phyloP scores from a whole-genome alignment of 1,284 basidiomycete species.

The Apiotrichum porosum region DNA sequence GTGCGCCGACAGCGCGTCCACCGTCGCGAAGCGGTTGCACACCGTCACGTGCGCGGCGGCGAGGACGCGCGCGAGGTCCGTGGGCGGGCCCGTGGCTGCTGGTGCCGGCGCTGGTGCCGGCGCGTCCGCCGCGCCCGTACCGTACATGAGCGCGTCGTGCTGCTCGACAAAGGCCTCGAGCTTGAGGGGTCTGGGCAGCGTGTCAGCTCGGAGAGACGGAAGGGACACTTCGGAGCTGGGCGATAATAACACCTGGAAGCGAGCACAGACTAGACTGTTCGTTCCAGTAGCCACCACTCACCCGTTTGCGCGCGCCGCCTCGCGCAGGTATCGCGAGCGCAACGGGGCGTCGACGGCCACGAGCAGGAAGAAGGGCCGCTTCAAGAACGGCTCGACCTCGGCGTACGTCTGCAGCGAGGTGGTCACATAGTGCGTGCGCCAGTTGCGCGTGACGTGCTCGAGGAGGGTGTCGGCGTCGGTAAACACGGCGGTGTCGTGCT shows the following conservation, averaged over 20 bases:
- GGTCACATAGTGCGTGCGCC: constrained; percentile 78
- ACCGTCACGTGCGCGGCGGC: constrained; percentile 57
- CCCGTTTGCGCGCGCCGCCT: constrained; percentile 6
- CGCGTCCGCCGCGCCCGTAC: constrained; percentile 16
- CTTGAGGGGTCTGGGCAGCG: constrained; percentile 43
- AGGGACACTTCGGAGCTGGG: neutral
- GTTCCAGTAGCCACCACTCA: neutral
- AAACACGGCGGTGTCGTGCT: constrained; percentile 48
- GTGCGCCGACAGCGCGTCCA: constrained; percentile 59
- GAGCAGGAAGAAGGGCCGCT: constrained; percentile 85
- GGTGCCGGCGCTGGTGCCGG: constrained; percentile 21
- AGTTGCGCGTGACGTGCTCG: constrained; percentile 72
- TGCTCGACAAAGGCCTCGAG: constrained; percentile 64
- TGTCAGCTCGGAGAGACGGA: neutral
- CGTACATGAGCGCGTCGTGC: constrained; percentile 57
- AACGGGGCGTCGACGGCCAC: constrained; percentile 82
- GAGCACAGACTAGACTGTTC: too few relatives aligned
- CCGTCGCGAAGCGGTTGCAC: constrained; percentile 62
- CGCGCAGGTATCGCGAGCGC: constrained; percentile 49
- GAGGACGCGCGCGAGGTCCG: constrained; percentile 41
- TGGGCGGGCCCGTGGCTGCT: constrained; percentile 19
- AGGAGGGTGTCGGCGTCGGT: constrained; percentile 59
- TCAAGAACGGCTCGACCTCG: constrained; percentile 67
- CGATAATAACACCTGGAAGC: neutral
- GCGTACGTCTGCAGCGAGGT: constrained; percentile 59